Conservation (phyloP, 1,284 basidiomycete species). For the Kwoniella shivajii region DNA sequence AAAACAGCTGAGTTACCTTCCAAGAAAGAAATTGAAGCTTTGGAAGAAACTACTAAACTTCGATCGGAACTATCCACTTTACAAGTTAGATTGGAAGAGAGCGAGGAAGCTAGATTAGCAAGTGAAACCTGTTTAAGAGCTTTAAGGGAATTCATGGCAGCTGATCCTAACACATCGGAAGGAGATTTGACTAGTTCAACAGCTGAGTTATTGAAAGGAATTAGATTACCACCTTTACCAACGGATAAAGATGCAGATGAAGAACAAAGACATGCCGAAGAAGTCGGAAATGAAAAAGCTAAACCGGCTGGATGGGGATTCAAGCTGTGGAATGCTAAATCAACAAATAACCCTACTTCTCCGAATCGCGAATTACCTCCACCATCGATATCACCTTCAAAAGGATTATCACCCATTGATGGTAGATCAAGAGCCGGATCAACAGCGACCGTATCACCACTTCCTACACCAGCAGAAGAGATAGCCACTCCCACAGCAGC, state of each 20-base stretch:
- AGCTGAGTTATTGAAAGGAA: constrained; percentile 33
- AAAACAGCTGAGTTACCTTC: constrained; percentile 4
- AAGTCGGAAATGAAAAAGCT: constrained; percentile 9
- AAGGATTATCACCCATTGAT: constrained; percentile 14
- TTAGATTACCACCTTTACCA: constrained; percentile 64
- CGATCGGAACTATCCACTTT: constrained; percentile 64
- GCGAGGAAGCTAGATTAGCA: constrained; percentile 79
- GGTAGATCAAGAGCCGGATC: constrained; percentile 18
- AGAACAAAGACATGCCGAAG: constrained; percentile 9
- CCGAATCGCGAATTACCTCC: constrained; percentile 27
- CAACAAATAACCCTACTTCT: constrained; percentile 12
- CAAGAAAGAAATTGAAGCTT: constrained; percentile 13
- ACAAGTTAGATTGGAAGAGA: constrained; percentile 68
- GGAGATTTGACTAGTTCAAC: constrained; percentile 17
- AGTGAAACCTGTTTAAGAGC: constrained; percentile 82
- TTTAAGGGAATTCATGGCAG: constrained; percentile 77
- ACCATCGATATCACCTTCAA: constrained; percentile 28
- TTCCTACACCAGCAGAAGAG: constrained; percentile 22
- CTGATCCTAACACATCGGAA: neutral
- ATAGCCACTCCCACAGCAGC: constrained; percentile 2
- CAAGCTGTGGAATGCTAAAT: constrained; percentile 33
- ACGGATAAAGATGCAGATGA: constrained; percentile 60
- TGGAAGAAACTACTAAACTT: constrained; percentile 61
- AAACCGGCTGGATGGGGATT: constrained; percentile 35
- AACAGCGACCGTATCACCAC: constrained; percentile 17